Evolutionary conservation across 176 grass and related monocot species (phyloP), one percentile per base, ranked within the genome.

Genomic region (Zea luxurians): DNA sequence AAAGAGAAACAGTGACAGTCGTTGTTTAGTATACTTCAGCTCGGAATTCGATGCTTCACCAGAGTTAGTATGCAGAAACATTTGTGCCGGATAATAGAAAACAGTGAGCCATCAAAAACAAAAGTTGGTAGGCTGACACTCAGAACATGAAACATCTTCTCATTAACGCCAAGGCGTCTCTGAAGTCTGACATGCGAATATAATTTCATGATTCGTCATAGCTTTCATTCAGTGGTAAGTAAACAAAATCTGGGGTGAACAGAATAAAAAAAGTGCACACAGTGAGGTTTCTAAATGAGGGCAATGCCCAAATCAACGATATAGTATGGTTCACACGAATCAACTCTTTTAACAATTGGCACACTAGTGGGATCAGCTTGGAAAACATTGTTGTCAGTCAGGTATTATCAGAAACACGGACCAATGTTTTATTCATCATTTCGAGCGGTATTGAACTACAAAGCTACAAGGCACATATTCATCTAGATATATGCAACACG

Each of bases 141-240:
- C 71, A 88, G 77, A 48, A 50, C 2, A 88, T 80, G 64, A 80
- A 70, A 48, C 27, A 58, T 88, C 63, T 80, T 84, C 81, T 88
- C 86, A 80, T 88, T 16, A 84, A 88, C 84, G 86, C 76, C 40
- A 66, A 40, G 27, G 64, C 86, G 76, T 71, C 86, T 88, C 82
- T 64, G 40, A 80, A 84, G 82, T 88, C 82, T 88, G 70, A 76
- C 70, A 84, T 88, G 81, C 62, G 63, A 68, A 75, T 58, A 57
- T 41, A 58, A 52, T 61, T 57, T 83, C 73, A 73, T 71, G 8
- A 77, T 65, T 66, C 85, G 5, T 65, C 73, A 59, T 47, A 58
- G 78, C 78, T 6, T 6, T 21, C 55, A 55, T 4, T 61, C 34
- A 6, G 2, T n/a, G 37, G 2, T 0, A 1, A 0, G 1, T 4